These are phyloP conservation scores for Echium plantagineum DNA, from an alignment of 257 asterid species.

Conservation along the genomic window DNA sequence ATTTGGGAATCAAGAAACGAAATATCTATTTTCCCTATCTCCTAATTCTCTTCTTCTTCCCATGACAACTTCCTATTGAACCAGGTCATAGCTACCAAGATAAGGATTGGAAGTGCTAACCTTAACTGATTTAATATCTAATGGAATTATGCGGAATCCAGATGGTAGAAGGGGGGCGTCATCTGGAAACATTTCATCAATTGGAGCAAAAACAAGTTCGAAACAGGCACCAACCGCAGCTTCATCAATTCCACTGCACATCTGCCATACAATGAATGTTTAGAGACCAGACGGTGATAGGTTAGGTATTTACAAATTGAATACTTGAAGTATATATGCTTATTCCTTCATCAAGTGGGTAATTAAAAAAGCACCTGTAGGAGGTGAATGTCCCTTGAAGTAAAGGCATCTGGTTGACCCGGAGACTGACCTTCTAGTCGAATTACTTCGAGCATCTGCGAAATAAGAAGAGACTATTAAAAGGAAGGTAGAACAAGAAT, in stretches of 20 bases:
- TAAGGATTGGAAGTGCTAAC: not conserved
- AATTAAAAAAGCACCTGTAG: slow-evolving; percentile 43
- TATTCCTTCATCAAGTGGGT: not conserved
- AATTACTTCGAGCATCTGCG: slow-evolving; percentile 91
- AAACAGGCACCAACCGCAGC: slow-evolving; percentile 83
- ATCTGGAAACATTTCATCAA: slow-evolving; percentile 92
- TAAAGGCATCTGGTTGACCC: slow-evolving; percentile 71
- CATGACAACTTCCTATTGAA: not conserved
- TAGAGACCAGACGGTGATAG: not conserved
- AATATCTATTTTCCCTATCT: too few species aligned
- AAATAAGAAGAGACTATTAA: not conserved
- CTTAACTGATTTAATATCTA: slow-evolving; percentile 84
- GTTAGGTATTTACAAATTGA: not conserved
- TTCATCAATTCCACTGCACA: slow-evolving; percentile 94
- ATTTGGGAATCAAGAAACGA: too few species aligned
- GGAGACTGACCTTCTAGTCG: slow-evolving; percentile 82
- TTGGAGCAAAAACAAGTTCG: slow-evolving; percentile 91
- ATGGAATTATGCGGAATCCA: slow-evolving; percentile 88
- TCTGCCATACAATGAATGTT: slow-evolving; percentile 25
- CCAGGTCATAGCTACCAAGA: not conserved
- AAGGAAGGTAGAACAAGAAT: not conserved
- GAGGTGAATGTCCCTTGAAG: slow-evolving; percentile 82
- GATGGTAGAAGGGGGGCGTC: slow-evolving; percentile 87
- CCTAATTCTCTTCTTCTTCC: too few species aligned
- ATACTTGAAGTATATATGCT: not conserved